These are phyloP conservation scores for Zymoseptoria tritici DNA, from an alignment of 2,329 filamentous ascomycete species.

Conservation along the genomic window DNA sequence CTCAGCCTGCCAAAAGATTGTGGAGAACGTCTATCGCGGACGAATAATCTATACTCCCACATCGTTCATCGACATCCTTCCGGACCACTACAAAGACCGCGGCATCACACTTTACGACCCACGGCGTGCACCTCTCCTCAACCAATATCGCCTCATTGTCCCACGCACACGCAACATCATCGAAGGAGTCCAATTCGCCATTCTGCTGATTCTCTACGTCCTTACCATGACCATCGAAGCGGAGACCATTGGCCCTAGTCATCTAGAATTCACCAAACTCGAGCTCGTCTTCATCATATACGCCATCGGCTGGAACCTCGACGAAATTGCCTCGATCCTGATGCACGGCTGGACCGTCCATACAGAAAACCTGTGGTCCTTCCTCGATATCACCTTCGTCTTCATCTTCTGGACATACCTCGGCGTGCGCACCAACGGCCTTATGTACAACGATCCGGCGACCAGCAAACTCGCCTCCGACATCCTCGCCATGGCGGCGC, in stretches of 20 bases:
- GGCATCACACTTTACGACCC: constrained; percentile 77
- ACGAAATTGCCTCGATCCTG: constrained; percentile 68
- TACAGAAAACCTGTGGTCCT: constrained; percentile 82
- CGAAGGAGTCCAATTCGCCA: constrained; percentile 65
- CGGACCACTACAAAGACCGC: constrained; percentile 77
- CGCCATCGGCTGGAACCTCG: constrained; percentile 68
- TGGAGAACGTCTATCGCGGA: constrained; percentile 74
- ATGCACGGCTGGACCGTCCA: constrained; percentile 76
- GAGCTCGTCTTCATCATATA: constrained; percentile 67
- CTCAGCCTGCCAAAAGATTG: constrained; percentile 72
- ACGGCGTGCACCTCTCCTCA: constrained; percentile 64
- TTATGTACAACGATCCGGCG: constrained; percentile 39
- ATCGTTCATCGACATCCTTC: constrained; percentile 73
- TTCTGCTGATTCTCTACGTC: constrained; percentile 62
- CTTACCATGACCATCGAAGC: constrained; percentile 64
- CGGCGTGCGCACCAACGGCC: constrained; percentile 58
- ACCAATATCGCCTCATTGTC: constrained; percentile 79
- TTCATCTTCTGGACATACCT: constrained; percentile 64
- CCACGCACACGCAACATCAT: constrained; percentile 69
- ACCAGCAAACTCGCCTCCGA: constrained; percentile 52
- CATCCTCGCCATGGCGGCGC: constrained; percentile 70
- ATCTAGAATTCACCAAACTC: constrained; percentile 35
- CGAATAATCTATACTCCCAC: constrained; percentile 76
- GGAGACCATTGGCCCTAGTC: constrained; percentile 35
- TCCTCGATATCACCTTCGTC: constrained; percentile 74